phyloP scores from a whole-genome alignment of 257 asterid genomes.

The Catharanthus roseus region DNA sequence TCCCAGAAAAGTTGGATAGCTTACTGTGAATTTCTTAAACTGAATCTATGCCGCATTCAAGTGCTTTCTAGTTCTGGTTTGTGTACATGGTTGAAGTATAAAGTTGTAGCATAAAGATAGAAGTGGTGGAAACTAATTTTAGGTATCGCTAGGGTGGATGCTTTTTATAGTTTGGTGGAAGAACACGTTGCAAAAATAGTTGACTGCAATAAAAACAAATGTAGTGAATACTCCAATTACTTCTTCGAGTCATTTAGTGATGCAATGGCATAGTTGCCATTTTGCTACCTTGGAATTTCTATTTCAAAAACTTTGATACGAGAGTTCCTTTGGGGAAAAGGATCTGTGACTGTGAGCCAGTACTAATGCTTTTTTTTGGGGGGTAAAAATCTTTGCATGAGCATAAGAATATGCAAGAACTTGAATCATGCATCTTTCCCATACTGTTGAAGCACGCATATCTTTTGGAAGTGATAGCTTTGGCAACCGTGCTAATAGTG shows the following conservation, averaged over 20 bases:
- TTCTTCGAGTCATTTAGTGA: not conserved
- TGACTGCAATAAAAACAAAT: not conserved
- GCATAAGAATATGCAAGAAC: too few relatives aligned
- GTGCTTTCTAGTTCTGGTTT: not conserved
- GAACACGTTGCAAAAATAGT: not conserved
- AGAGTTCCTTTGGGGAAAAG: not conserved
- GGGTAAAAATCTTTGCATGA: too few relatives aligned
- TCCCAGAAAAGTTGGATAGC: not conserved
- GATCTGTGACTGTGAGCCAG: too few relatives aligned
- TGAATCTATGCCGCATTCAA: not conserved
- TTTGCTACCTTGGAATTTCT: too few relatives aligned
- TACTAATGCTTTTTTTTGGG: too few relatives aligned
- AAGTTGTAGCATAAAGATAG: not conserved
- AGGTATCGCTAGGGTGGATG: not conserved
- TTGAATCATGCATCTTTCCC: not conserved
- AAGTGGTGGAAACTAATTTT: not conserved
- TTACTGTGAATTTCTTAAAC: not conserved
- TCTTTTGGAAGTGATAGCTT: not conserved
- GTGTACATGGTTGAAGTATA: not conserved
- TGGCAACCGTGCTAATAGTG: not conserved
- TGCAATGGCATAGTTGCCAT: too few relatives aligned
- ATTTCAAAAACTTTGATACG: not conserved
- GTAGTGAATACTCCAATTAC: not conserved
- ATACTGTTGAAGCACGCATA: not conserved
- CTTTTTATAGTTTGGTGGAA: not conserved